A percentile compares a stretch with the other conserved stretches of the same genome.
Evolutionary conservation across 805 yeast species (phyloP).

Genomic region (Saccharomycopsis synnaedendra): DNA sequence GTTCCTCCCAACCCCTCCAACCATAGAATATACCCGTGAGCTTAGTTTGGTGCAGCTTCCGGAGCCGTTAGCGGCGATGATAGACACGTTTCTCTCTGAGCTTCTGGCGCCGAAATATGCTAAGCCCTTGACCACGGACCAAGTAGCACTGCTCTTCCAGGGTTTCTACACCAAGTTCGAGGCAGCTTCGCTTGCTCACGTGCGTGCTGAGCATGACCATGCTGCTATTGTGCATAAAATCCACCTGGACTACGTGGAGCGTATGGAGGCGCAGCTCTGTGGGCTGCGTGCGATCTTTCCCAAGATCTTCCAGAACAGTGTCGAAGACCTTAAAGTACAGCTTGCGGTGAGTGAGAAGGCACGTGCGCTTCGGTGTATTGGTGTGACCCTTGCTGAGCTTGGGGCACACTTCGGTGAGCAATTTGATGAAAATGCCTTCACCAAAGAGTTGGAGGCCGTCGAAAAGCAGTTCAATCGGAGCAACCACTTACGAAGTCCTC

Average conservation of each 20-base stretch:
- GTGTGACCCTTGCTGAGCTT: conserved; percentile 4
- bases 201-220: neutral
- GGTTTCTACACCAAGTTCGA: conserved; percentile 13
- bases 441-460: conserved; percentile 3
- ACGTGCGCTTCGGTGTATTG: conserved; percentile 6
- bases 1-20: neutral
- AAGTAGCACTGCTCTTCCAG: conserved; percentile 13
- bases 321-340: conserved; percentile 13
- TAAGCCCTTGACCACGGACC: conserved; percentile 14
- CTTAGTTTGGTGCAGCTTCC: conserved; percentile 7
- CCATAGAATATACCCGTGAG: conserved; percentile 4
- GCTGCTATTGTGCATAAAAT: neutral
- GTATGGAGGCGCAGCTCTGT: conserved; percentile 8
- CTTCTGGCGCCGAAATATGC: conserved; percentile 16
- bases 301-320: conserved; percentile 12
- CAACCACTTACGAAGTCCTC: conserved; percentile 7
- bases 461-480: conserved; percentile 7
- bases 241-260: conserved; percentile 8
- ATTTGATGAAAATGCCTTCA: conserved; percentile 4
- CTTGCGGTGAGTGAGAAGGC: conserved; percentile 6
- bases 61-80: neutral
- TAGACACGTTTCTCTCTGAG: conserved; percentile 11
- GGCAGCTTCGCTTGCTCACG: neutral
- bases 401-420: conserved; percentile 4
- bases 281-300: conserved; percentile 7